phyloP scores from a whole-genome alignment of 768 basidiomycete species.

The Pilatotrama ljubarskyi region DNA sequence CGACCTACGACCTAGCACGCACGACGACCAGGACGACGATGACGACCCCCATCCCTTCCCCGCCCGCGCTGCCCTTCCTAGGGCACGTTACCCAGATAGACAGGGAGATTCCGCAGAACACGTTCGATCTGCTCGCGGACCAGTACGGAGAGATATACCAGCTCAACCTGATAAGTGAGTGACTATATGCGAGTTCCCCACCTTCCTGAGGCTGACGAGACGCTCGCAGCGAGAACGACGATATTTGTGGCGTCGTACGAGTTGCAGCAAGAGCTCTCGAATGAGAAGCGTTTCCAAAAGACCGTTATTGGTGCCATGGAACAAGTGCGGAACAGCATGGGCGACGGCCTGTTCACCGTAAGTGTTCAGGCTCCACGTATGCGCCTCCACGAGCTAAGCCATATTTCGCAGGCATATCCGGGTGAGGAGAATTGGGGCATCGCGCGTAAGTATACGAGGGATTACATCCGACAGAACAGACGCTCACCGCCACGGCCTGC shows the following conservation, averaged over 20 bases:
- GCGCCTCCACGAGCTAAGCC: background rate
- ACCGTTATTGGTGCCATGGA: conserved; percentile 34
- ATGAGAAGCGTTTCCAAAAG: conserved; percentile 46
- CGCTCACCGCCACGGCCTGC: background rate
- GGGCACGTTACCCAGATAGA: conserved; percentile 41
- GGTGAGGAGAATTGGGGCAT: conserved; percentile 49
- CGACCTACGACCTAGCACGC: background rate
- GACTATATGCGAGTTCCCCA: background rate
- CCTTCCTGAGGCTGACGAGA: background rate
- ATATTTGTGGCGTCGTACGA: conserved; percentile 38
- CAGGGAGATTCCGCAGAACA: conserved; percentile 37
- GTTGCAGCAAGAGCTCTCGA: conserved; percentile 42
- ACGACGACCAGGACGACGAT: conserved; percentile 19
- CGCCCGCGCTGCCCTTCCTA: conserved; percentile 42
- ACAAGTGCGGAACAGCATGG: conserved; percentile 38
- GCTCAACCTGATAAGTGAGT: conserved; percentile 38
- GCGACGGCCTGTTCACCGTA: conserved; percentile 46
- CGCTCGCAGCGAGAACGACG: conserved; percentile 26
- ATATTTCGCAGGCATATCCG: conserved; percentile 32
- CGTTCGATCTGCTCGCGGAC: conserved; percentile 38
- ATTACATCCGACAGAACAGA: too few species aligned
- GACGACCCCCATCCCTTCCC: conserved; percentile 43
- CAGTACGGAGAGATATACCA: conserved; percentile 46
- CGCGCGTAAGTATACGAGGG: conserved; percentile 46
- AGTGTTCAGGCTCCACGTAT: background rate